These are phyloP conservation scores for Dictyophora rubrovolvata DNA, from an alignment of 768 basidiomycete species.

Conservation along the genomic window DNA sequence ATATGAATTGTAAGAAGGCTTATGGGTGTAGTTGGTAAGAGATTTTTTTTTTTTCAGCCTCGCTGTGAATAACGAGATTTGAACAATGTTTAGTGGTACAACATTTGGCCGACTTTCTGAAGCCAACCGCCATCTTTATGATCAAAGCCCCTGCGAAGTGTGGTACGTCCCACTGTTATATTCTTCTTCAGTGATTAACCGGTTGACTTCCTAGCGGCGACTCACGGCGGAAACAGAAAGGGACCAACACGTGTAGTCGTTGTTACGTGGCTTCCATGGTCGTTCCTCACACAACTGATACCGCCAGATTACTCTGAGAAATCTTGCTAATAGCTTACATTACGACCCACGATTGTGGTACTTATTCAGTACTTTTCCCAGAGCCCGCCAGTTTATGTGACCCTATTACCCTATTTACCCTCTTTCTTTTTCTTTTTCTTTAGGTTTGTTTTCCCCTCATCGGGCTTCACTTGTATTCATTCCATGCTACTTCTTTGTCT, in stretches of 20 bases:
- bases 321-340: too few relatives aligned
- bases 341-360: too few relatives aligned
- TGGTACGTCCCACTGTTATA: neutral
- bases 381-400: too few relatives aligned
- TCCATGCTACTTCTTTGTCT: too few relatives aligned
- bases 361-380: too few relatives aligned
- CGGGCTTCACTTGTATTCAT: too few relatives aligned
- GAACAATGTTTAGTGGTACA: neutral
- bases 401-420: too few relatives aligned
- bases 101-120: slow-evolving; percentile 3
- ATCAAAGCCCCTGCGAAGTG: neutral
- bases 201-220: neutral
- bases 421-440: too few relatives aligned
- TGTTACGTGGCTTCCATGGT: neutral
- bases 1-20: neutral
- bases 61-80: neutral
- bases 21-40: neutral
- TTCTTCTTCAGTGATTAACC: neutral
- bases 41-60: neutral
- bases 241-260: slow-evolving; percentile 1
- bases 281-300: too few relatives aligned
- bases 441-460: too few relatives aligned
- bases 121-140: neutral
- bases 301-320: too few relatives aligned
- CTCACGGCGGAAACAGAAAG: slow-evolving; percentile 1